Evolutionary conservation across 495 filamentous ascomycete genomes (phyloP), one percentile per base, ranked within the genome.

Genomic region (Emericellopsis terricola): DNA sequence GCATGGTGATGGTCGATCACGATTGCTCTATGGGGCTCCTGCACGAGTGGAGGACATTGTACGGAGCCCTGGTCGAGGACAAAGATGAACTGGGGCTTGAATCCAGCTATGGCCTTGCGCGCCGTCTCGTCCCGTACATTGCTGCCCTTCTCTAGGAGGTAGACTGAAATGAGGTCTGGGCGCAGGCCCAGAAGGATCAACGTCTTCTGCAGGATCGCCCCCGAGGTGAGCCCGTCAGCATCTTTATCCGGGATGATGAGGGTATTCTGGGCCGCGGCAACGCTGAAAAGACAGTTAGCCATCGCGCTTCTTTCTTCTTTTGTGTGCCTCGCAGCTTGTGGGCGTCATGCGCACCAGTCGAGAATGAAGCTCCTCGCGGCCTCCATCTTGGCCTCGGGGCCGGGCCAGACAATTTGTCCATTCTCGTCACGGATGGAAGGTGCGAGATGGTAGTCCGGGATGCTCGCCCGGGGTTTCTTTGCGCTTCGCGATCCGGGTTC

Each of bases 231-330:
- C 4, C 71, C 71, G 47, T 76, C 71, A 15, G 66, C 65, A 45
- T 74, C 71, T 39, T 73, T 73, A 46, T 74, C 71, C 3, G 71
- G 71, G 2, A 69, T 55, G 16, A 76, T 60, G 28, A 75, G 49
- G 0, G 47, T 55, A n/a, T n/a, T n/a, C n/a, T n/a, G n/a, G n/a
- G n/a, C n/a, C n/a, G n/a, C n/a, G n/a, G n/a, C n/a, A n/a, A n/a
- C n/a, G n/a, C n/a, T n/a, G n/a, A n/a, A n/a, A n/a, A n/a, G n/a
- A n/a, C n/a, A n/a, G n/a, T n/a, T n/a, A n/a, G n/a, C n/a, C n/a
- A n/a, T n/a, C n/a, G n/a, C n/a, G n/a, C n/a, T n/a, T n/a, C n/a
- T n/a, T n/a, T n/a, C n/a, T n/a, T n/a, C n/a, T n/a, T n/a, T n/a
- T n/a, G n/a, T n/a, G n/a, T n/a, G n/a, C n/a, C n/a, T n/a, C n/a